A percentile compares a stretch with the other conserved stretches of the same genome.
phyloP scores from a whole-genome alignment of 257 asterid species.

The Gentiana macrophylla region DNA sequence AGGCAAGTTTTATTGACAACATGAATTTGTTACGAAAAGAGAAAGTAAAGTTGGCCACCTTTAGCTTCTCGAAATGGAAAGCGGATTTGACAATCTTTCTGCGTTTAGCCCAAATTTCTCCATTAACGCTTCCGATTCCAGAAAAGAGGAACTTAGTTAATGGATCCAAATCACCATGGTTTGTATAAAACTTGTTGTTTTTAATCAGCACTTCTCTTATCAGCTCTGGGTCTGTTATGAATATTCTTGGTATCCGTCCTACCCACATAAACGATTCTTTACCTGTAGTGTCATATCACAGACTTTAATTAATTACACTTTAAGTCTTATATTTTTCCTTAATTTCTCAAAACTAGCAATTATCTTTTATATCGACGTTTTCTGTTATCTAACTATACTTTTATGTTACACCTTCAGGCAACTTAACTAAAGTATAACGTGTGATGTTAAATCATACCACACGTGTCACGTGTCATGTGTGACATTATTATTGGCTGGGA shows the following conservation, averaged over 20 bases:
- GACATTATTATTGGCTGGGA: too few relatives aligned
- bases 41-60: constrained; percentile 16
- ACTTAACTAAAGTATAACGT: too few relatives aligned
- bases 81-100: constrained; percentile 44
- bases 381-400: too few relatives aligned
- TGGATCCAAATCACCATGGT: constrained; percentile 5
- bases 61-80: constrained; percentile 38
- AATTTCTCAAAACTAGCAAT: background rate
- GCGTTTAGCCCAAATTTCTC: constrained; percentile 43
- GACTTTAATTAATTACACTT: background rate
- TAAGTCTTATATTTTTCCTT: background rate
- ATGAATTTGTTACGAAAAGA: background rate
- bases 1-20: background rate
- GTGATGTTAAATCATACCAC: too few relatives aligned
- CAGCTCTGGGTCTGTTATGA: constrained; percentile 20
- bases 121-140: constrained; percentile 40
- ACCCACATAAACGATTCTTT: constrained; percentile 19
- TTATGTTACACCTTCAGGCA: background rate
- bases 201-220: constrained; percentile 21
- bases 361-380: too few relatives aligned
- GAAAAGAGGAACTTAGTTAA: constrained; percentile 4
- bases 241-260: constrained; percentile 16
- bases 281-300: constrained; percentile 8
- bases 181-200: constrained; percentile 12
- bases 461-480: too few relatives aligned